Conservation (phyloP, 2,329 filamentous ascomycete species). For the Paecilomyces niveus region DNA sequence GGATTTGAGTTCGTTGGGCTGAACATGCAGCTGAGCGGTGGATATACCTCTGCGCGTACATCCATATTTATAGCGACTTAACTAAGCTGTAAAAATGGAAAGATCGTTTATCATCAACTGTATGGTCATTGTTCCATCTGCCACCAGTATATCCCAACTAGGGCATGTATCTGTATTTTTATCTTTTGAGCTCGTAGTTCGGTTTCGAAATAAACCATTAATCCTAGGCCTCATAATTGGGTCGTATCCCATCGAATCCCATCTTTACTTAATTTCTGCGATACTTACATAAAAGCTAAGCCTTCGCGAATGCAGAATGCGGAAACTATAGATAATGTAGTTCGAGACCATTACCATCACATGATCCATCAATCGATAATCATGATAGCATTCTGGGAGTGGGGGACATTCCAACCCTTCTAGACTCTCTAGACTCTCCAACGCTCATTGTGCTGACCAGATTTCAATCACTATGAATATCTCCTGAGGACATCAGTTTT, state of each 20-base stretch:
- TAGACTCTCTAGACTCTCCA: too few relatives aligned
- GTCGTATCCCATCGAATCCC: neutral
- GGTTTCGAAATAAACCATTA: too few relatives aligned
- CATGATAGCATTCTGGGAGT: neutral
- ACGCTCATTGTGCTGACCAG: too few relatives aligned
- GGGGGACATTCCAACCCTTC: too few relatives aligned
- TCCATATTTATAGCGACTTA: neutral
- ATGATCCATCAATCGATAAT: neutral
- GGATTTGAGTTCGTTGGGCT: conserved; percentile 54
- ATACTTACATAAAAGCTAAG: neutral
- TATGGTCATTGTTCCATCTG: neutral
- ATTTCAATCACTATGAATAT: too few relatives aligned
- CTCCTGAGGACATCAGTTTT: too few relatives aligned
- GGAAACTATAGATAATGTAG: neutral
- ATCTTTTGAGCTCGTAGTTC: too few relatives aligned
- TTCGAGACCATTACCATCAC: neutral
- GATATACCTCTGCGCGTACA: neutral
- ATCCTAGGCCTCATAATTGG: neutral
- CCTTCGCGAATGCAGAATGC: neutral
- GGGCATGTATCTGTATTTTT: too few relatives aligned
- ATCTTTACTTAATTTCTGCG: neutral
- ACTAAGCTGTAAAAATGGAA: neutral
- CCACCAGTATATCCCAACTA: too few relatives aligned
- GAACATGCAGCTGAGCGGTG: conserved; percentile 12
- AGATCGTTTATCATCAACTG: neutral